Evolutionary conservation across 2,329 filamentous ascomycete species (phyloP).

Genomic region (Pestalotiopsis sp.): DNA sequence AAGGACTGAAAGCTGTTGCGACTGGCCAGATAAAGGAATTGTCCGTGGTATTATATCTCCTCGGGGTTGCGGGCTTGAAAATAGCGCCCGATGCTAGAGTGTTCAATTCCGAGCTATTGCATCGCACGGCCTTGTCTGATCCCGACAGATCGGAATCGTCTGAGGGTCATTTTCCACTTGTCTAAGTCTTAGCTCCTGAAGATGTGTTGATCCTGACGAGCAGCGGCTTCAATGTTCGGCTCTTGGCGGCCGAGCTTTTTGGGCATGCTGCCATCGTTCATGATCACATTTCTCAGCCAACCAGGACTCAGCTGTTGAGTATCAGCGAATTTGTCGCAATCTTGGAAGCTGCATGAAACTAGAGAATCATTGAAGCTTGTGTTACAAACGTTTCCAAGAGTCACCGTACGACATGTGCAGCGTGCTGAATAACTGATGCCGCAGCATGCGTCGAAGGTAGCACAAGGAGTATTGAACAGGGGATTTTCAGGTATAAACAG

Average conservation of each 20-base stretch:
- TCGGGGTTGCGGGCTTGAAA: neutral
- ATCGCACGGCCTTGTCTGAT: neutral
- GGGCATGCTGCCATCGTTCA: neutral
- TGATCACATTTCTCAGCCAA: neutral
- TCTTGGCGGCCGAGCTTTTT: neutral
- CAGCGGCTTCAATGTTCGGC: neutral
- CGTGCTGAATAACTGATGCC: neutral
- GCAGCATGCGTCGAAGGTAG: neutral
- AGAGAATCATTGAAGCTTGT: neutral
- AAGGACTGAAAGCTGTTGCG: too few relatives aligned
- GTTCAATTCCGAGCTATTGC: neutral
- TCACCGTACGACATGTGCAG: neutral
- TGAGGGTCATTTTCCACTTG: neutral
- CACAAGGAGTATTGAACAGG: neutral
- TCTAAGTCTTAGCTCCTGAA: neutral
- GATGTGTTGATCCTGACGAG: neutral
- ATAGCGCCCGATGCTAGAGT: neutral
- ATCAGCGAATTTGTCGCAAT: neutral
- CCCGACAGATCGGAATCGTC: neutral
- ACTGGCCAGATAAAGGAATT: too few relatives aligned
- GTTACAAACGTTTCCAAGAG: neutral
- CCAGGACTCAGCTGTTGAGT: neutral
- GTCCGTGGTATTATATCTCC: too few relatives aligned
- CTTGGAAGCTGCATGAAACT: neutral
- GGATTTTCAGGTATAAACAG: neutral